Conservation (phyloP, 2,329 filamentous ascomycete genomes). For the Diaporthe batatas region DNA sequence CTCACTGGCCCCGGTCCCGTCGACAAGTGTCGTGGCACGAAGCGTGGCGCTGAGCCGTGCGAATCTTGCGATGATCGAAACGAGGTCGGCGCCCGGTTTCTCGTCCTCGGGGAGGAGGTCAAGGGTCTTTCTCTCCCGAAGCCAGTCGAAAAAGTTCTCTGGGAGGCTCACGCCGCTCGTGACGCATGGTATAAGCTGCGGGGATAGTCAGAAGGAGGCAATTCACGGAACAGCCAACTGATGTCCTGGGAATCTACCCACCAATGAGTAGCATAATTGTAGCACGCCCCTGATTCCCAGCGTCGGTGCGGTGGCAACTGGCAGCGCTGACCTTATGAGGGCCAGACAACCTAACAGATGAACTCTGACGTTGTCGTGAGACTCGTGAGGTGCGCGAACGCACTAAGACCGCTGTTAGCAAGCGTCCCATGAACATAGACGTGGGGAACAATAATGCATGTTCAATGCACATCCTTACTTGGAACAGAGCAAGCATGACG, state of each 20-base stretch:
- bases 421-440: background rate
- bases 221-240: background rate
- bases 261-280: conserved; percentile 69
- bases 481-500: conserved; percentile 71
- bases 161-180: conserved; percentile 57
- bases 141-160: conserved; percentile 57
- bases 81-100: conserved; percentile 56
- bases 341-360: conserved; percentile 73
- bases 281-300: conserved; percentile 66
- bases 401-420: conserved; percentile 3
- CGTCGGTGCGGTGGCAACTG: conserved; percentile 53
- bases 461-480: conserved; percentile 58
- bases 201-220: conserved; percentile 15
- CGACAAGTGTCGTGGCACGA: conserved; percentile 52
- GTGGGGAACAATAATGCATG: conserved; percentile 20
- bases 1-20: conserved; percentile 53
- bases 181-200: conserved; percentile 61
- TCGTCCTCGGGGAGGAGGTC: conserved; percentile 52
- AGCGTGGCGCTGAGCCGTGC: conserved; percentile 56
- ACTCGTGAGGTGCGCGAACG: conserved; percentile 52
- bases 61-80: conserved; percentile 56
- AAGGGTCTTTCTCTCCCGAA: conserved; percentile 42
- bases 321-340: conserved; percentile 63
- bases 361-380: conserved; percentile 64
- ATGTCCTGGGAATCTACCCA: conserved; percentile 49